Evolutionary conservation across 768 basidiomycete species (phyloP).

Genomic region (Coprinellus micaceus): DNA sequence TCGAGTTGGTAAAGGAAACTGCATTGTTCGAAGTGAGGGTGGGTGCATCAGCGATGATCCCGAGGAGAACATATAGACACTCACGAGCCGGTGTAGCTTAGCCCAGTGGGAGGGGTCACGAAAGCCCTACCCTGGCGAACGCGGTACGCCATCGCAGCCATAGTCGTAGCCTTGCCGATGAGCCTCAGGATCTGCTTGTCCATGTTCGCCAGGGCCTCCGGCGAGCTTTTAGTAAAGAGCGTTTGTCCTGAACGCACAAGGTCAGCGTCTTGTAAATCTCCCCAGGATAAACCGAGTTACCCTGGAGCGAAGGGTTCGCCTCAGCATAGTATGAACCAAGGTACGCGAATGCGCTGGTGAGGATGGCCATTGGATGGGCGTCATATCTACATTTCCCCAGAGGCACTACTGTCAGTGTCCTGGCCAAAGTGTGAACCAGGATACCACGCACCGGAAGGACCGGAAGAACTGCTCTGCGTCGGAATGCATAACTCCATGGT

Average conservation of each 20-base stretch:
- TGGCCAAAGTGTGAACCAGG: background rate
- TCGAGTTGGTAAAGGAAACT: constrained; percentile 93
- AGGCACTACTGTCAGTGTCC: background rate
- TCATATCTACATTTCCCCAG: constrained; percentile 85
- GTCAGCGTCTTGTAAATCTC: constrained; percentile 8
- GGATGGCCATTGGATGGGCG: constrained; percentile 89
- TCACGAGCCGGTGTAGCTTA: constrained; percentile 82
- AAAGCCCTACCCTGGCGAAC: constrained; percentile 88
- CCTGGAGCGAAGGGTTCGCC: constrained; percentile 85
- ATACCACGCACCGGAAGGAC: constrained; percentile 50
- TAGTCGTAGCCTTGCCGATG: constrained; percentile 83
- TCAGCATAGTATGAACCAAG: constrained; percentile 85
- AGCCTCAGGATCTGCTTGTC: constrained; percentile 90
- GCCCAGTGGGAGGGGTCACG: constrained; percentile 75
- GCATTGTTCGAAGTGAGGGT: too few species aligned
- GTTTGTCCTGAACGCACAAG: constrained; percentile 52
- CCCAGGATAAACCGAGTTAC: constrained; percentile 36
- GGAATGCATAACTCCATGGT: constrained; percentile 65
- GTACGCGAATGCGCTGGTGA: constrained; percentile 84
- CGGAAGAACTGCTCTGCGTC: constrained; percentile 69
- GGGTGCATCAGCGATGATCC: background rate
- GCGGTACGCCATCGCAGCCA: constrained; percentile 95
- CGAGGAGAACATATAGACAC: constrained; percentile 18
- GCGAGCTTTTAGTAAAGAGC: constrained; percentile 69
- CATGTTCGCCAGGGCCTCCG: constrained; percentile 69